Evolutionary conservation across 2,329 filamentous ascomycete species (phyloP).

Genomic region (Peltaster fructicola): DNA sequence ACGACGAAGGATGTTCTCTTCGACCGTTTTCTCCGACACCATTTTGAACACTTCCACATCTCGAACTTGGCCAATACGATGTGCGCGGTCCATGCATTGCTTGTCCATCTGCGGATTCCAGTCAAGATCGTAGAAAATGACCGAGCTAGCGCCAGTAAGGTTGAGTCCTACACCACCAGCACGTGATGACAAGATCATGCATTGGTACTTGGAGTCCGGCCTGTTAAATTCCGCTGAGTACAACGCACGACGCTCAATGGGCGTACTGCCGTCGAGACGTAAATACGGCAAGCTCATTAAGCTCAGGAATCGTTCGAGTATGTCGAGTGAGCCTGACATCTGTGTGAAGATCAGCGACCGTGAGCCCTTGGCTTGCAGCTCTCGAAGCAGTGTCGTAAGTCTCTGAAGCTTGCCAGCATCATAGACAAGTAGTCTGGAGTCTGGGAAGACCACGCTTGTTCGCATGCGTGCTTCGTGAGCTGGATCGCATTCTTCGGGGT

Average conservation of each 20-base stretch:
- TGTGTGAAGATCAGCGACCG: conserved; percentile 96
- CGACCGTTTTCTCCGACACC: conserved; percentile 54
- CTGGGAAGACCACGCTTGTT: conserved; percentile 87
- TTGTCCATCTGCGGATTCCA: conserved; percentile 99
- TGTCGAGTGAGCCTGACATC: conserved; percentile 97
- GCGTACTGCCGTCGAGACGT: conserved; percentile 87
- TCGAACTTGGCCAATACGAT: conserved; percentile 91
- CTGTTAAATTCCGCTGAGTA: conserved; percentile 87
- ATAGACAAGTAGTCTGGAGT: conserved; percentile 89
- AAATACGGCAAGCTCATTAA: conserved; percentile 96
- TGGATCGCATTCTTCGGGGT: conserved; percentile 46
- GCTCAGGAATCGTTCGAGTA: conserved; percentile 92
- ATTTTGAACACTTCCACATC: conserved; percentile 90
- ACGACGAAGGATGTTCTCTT: conserved; percentile 93
- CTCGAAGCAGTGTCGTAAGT: conserved; percentile 68
- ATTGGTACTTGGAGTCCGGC: conserved; percentile 75
- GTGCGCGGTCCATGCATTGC: conserved; percentile 92
- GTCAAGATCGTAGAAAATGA: conserved; percentile 97
- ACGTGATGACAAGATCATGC: conserved; percentile 86
- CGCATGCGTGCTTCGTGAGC: conserved; percentile 91
- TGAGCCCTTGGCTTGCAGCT: conserved; percentile 75
- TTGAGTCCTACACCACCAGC: conserved; percentile 94
- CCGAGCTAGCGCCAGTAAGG: conserved; percentile 85
- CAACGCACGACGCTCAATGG: conserved; percentile 87
- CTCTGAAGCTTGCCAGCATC: conserved; percentile 94